Base-by-base conservation (phyloP, 2,329 filamentous ascomycete genomes). In the Talaromyces sp. region DNA sequence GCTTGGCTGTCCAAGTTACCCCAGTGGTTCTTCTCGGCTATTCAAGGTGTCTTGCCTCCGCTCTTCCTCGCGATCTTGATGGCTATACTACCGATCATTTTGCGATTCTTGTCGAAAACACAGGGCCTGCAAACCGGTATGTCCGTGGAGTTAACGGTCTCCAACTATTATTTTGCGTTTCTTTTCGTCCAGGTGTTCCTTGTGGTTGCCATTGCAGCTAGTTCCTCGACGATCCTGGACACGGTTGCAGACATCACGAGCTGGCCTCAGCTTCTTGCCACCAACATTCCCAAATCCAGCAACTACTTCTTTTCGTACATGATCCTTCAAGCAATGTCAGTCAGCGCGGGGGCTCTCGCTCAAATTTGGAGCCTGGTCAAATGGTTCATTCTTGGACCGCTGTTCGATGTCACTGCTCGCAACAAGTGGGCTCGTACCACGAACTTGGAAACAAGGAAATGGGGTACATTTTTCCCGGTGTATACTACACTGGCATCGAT, bases 261-360 rank as follows among this genome's bases (percentile, higher is more conserved):
- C 41, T 84, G 96, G 60, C 85, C 95, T 0, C 74, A 85, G 19
- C 81, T 89, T 0, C 78, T 99, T 29, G 93, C 93, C 0, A 73
- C 80, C 11, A 95, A 93, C 62, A 79, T 99, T 5, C 95, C 95
- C 1, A 89, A 86, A 66, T 89, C 93, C 0, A 89, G 91, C 67
- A 96, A 97, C 71, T 99, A 98, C 75, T 99, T 98, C 80, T 98
- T 97, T 81, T 93, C 91, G 0, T 99, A 99, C 82, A 93, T 99
- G 87, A 89, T 97, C 71, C 86, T 99, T 10, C 95, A 98, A 70
- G 91, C 93, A 0, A 82, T 98, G 68, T 92, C 91, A 64, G 92
- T 91, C 64, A 96, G 92, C 73, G 93, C 93, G 1, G 92, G 90
- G 73, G 93, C 91, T 0, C 80, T 98, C 4, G 80, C 97, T 13